phyloP scores from a whole-genome alignment of 371 early-diverging fungal species.

The Mortierella sp. region DNA sequence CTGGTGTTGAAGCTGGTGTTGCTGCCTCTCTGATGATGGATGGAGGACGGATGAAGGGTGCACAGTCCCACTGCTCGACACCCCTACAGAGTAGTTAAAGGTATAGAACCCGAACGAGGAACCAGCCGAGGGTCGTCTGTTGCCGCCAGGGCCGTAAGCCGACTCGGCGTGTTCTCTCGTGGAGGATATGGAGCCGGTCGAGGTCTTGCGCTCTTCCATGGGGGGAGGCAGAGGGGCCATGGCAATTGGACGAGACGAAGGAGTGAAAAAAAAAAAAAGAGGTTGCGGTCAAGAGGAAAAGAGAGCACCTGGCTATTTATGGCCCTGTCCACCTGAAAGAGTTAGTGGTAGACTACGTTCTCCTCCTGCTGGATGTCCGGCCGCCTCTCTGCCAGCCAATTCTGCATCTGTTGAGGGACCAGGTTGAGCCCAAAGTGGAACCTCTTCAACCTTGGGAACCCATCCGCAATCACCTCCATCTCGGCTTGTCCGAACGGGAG shows the following conservation, averaged over 20 bases:
- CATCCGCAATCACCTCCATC: slow-evolving; percentile 2
- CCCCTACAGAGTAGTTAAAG: too few species aligned
- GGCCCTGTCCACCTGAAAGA: background rate
- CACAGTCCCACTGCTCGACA: too few species aligned
- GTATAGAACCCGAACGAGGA: slow-evolving; percentile 4
- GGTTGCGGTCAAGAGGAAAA: too few species aligned
- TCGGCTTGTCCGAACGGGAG: background rate
- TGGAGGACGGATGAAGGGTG: slow-evolving; percentile 1
- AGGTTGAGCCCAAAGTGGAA: slow-evolving; percentile 21
- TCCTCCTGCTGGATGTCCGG: slow-evolving; percentile 17
- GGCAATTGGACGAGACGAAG: background rate
- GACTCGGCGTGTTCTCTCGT: slow-evolving; percentile 11
- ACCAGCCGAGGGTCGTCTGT: slow-evolving; percentile 29
- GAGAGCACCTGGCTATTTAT: background rate
- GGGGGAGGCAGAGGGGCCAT: slow-evolving; percentile 21
- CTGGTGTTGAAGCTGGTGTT: background rate
- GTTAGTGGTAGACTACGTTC: slow-evolving; percentile 10
- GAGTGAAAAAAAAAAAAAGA: background rate
- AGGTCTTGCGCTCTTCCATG: slow-evolving; percentile 22
- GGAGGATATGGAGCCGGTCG: slow-evolving; percentile 18
- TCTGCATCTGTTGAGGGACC: slow-evolving; percentile 10
- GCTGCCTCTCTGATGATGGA: slow-evolving; percentile 7
- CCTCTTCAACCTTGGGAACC: slow-evolving; percentile 3
- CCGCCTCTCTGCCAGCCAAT: slow-evolving; percentile 7
- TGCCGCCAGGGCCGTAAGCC: slow-evolving; percentile 4